These are phyloP conservation scores for Cryptomeria japonica DNA, from an alignment of 75 land plant species.

Conservation along the genomic window DNA sequence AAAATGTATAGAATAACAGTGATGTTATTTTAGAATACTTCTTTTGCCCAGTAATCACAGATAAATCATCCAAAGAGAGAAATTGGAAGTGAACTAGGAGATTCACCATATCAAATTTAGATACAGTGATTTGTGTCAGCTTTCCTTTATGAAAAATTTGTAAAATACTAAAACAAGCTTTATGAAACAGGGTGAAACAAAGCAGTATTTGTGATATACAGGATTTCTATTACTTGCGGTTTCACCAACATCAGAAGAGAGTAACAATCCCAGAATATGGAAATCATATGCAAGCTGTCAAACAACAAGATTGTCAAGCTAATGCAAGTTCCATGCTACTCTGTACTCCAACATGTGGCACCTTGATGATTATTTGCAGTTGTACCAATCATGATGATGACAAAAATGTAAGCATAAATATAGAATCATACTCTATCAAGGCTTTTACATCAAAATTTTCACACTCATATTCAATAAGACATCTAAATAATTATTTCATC, in stretches of 20 bases:
- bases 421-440: neutral
- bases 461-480: neutral
- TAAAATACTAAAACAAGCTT: neutral
- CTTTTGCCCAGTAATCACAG: neutral
- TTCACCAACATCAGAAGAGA: neutral
- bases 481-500: neutral
- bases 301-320: neutral
- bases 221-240: neutral
- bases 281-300: neutral
- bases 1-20: too few relatives aligned
- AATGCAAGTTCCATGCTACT: neutral
- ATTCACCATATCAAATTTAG: neutral
- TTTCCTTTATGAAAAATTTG: constrained; percentile 36
- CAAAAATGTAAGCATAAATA: neutral
- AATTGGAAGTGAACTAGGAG: neutral
- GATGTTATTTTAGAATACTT: neutral
- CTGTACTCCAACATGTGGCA: neutral
- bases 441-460: neutral
- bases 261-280: neutral
- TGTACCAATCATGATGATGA: neutral
- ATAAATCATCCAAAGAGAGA: neutral
- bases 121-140: constrained; percentile 79
- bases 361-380: neutral
- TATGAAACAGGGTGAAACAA: neutral
- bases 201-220: neutral